Evolutionary conservation across 345 rosid genomes (phyloP), one percentile per base, ranked within the genome.

Genomic region (Eucalyptus tenuipes): DNA sequence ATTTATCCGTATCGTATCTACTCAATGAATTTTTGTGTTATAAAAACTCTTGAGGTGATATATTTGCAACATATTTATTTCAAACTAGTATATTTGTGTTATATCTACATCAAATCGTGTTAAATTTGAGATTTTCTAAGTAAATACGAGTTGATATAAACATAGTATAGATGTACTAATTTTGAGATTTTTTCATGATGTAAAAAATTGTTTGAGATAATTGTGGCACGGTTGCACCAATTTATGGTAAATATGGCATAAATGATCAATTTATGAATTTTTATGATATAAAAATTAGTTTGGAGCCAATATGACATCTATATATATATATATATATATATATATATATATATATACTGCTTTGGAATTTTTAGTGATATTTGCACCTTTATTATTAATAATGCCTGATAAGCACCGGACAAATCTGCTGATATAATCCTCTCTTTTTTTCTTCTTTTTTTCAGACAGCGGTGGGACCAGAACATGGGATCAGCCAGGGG

Each of bases 51-150:
- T 27, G 13, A 6, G 0, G 0, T 13, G 0, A 10, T 55, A 55
- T 0, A 0, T 55, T 24, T 55, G 3, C 1, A 10, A 55, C 13
- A 52, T 52, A 52, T 52, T 52, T 20, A 52, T 52, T 1, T 7
- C 0, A 52, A 52, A 18, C 0, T 0, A 0, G 0, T 7, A 52
- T 10, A 10, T 22, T 0, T 0, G 29, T 55, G 0, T 10, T 0
- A 53, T 0, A 53, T 53, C 0, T 53, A 53, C 0, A 22, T 1
- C 1, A 55, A 55, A 9, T 55, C 5, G 0, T 0, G 5, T 22
- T 0, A 9, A 55, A 55, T 55, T 22, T 55, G 61, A 22, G 0
- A 55, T 55, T 55, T 55, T 55, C 0, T 17, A 50, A 50, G 1
- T 50, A 50, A 50, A 50, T 50, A 50, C 17, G 55, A 50, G 22